Percentiles rank a stretch among this genome's conserved stretches.
Evolutionary conservation across 805 yeast genomes (phyloP).

Genomic region (Schwanniomyces yamadae): DNA sequence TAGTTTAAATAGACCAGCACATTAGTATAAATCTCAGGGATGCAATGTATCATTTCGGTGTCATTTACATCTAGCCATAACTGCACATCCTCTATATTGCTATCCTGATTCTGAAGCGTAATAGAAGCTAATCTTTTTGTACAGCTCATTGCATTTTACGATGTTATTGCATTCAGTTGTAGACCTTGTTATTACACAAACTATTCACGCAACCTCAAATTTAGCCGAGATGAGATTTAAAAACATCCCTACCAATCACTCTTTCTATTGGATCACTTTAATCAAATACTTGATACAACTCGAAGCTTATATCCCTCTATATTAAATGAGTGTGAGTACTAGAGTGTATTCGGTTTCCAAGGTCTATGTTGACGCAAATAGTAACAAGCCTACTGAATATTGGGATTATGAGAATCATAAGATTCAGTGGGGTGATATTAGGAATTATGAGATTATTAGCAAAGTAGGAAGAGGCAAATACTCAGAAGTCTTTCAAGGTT

Average conservation of each 20-base stretch:
- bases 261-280: not conserved
- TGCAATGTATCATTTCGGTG: not conserved
- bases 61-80: slow-evolving; percentile 15
- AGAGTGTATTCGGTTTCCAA: slow-evolving; percentile 35
- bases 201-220: not conserved
- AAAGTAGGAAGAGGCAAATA: slow-evolving; percentile 93
- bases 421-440: slow-evolving; percentile 42
- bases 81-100: slow-evolving; percentile 19
- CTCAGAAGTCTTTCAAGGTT: slow-evolving; percentile 91
- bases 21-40: slow-evolving; percentile 1
- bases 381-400: slow-evolving; percentile 64
- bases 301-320: not conserved
- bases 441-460: slow-evolving; percentile 69
- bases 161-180: too few relatives aligned
- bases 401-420: slow-evolving; percentile 79
- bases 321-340: slow-evolving; percentile 25
- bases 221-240: not conserved
- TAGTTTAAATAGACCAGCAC: slow-evolving; percentile 16
- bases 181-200: slow-evolving; percentile 9
- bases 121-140: slow-evolving; percentile 8
- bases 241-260: not conserved
- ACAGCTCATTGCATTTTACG: too few relatives aligned
- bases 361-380: slow-evolving; percentile 76
- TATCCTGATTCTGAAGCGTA: slow-evolving; percentile 6
- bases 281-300: slow-evolving; percentile 1